phyloP scores from a whole-genome alignment of 1,284 basidiomycete species.

The Moniliella sp. region DNA sequence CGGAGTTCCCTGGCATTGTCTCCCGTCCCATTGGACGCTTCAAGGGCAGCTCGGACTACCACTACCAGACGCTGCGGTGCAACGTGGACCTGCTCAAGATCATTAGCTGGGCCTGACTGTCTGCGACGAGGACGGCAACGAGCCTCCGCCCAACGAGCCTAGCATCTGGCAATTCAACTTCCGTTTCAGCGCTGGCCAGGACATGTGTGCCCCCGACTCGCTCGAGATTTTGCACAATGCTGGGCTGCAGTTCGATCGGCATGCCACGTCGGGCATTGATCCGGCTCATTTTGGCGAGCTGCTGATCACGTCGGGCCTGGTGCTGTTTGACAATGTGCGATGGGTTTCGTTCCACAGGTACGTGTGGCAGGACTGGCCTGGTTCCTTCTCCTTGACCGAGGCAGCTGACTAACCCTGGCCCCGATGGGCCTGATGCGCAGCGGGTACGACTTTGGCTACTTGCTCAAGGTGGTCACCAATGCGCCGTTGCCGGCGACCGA shows the following conservation, averaged over 20 bases:
- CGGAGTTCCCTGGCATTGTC: conserved; percentile 97
- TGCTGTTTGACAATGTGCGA: conserved; percentile 65
- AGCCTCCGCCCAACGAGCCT: conserved; percentile 47
- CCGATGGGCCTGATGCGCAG: conserved; percentile 43
- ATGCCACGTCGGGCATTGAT: conserved; percentile 72
- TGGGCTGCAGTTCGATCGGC: conserved; percentile 80
- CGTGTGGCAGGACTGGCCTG: conserved; percentile 34
- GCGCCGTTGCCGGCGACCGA: conserved; percentile 69
- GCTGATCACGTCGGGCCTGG: conserved; percentile 82
- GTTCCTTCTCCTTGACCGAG: background rate
- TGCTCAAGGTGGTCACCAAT: conserved; percentile 78
- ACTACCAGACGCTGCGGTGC: conserved; percentile 87
- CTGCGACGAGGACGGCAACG: conserved; percentile 74
- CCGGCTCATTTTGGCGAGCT: conserved; percentile 91
- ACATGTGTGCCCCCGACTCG: conserved; percentile 95
- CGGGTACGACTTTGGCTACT: conserved; percentile 96
- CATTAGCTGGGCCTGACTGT: conserved; percentile 86
- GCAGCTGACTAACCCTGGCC: conserved; percentile 1
- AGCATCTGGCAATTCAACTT: conserved; percentile 99
- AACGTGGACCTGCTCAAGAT: conserved; percentile 95
- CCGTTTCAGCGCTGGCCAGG: conserved; percentile 66
- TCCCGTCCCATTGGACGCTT: conserved; percentile 87
- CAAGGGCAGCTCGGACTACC: conserved; percentile 89
- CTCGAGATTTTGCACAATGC: conserved; percentile 82
- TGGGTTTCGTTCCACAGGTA: conserved; percentile 98